A percentile compares a stretch with the other conserved stretches of the same genome.
Conservation (phyloP, 2,329 filamentous ascomycete species). For the Penicillium paneum region DNA sequence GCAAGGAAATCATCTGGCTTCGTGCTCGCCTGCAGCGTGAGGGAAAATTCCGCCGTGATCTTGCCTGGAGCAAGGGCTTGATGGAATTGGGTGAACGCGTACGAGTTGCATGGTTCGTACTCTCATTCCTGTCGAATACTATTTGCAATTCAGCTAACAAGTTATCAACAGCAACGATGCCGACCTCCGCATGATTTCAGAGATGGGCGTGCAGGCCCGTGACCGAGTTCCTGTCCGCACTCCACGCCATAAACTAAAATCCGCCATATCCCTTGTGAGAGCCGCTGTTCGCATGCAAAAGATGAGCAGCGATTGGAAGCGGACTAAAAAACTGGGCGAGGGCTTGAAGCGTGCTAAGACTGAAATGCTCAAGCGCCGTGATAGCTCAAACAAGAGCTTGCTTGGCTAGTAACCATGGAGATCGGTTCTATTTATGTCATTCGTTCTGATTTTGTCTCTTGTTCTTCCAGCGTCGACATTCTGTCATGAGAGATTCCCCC, state of each 20-base stretch:
- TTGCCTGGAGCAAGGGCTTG: constrained; percentile 83
- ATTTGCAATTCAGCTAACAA: constrained; percentile 19
- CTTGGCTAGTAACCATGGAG: constrained; percentile 9
- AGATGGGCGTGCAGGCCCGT: constrained; percentile 66
- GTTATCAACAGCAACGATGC: constrained; percentile 71
- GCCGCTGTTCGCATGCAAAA: constrained; percentile 47
- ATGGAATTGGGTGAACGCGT: constrained; percentile 72
- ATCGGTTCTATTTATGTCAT: constrained; percentile 12
- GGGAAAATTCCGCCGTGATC: constrained; percentile 71
- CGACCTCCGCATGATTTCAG: constrained; percentile 78
- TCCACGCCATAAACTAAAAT: constrained; percentile 43
- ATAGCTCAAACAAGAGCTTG: constrained; percentile 27
- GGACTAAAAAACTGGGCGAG: constrained; percentile 43
- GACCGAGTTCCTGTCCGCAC: constrained; percentile 30
- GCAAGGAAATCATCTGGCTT: constrained; percentile 88
- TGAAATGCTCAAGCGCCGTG: constrained; percentile 40
- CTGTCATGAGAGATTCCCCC: constrained; percentile 25
- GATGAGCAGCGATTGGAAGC: constrained; percentile 46
- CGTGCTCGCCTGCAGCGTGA: constrained; percentile 78
- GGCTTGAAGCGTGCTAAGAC: constrained; percentile 43
- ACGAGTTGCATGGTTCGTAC: constrained; percentile 71
- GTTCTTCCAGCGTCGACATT: constrained; percentile 20
- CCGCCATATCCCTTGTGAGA: constrained; percentile 43
- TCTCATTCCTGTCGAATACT: constrained; percentile 3
- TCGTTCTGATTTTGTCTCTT: constrained; percentile 21